Base-by-base conservation (phyloP, 768 basidiomycete species). In the Mycena floridula region DNA sequence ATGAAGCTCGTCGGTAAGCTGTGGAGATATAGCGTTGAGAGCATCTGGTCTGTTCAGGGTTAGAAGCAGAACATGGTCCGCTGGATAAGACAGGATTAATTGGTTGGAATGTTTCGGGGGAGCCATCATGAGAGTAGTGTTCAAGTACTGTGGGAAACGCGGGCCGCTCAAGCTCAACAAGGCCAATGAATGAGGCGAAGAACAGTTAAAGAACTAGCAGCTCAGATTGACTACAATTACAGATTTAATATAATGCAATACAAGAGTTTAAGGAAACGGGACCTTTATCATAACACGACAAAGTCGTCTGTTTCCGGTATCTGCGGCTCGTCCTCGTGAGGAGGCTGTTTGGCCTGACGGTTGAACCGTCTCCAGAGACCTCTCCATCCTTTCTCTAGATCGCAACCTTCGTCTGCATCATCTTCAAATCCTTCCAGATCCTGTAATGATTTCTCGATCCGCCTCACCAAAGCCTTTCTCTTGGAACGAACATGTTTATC, bases 11-110 rank as follows among this genome's bases (percentile, higher is more conserved):
- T 58, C 50, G 13, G 65, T 54, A 72, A 89, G 79, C 5, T 60
- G 65, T 6, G 76, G 74, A 0, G 79, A 78, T 70, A 92, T 76
- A 1, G 90, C 86, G 54, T 93, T 91, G 57, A 88, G 74, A 5
- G 72, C 59, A 43, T 70, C 68, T 0, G 88, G 87, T 6, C 88
- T 72, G 62, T 91, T 91, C 49, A 84, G 57, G 11, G 73, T 70
- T 23, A 85, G 51, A 13, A 76, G 65, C 25, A 80, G 59, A 5
- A 76, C 69, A 55, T 82, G 81, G 6, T 73, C 66, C 28, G 53
- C 50, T 1, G 79, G 79, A 37, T 73, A 70, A 8, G 22, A 30
- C 21, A 59, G 38, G 18, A 55, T 9, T 26, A 56, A 22, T 25
- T 55, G 16, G 12, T 11, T 21, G 25, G 48, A 48, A 38, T 51